Percentiles rank a stretch among this genome's conserved stretches.
Conservation (phyloP, 345 rosid genomes). For the Populus ilicifolia region DNA sequence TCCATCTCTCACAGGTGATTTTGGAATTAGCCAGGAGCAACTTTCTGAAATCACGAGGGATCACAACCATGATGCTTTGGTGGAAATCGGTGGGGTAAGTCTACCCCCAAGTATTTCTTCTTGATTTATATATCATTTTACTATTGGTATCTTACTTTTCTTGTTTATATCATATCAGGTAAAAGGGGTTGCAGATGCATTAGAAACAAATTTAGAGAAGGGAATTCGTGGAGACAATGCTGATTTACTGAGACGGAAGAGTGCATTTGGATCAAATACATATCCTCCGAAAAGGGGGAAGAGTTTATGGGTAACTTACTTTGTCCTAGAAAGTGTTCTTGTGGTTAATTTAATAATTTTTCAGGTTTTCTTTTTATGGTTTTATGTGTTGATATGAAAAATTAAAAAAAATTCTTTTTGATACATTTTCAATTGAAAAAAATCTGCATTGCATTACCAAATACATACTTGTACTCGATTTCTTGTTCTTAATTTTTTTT, state of each 20-base stretch:
- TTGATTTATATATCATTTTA: background rate
- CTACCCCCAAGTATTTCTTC: background rate
- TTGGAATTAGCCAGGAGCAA: slow-evolving; percentile 59
- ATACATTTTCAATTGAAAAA: too few relatives aligned
- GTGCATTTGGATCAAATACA: slow-evolving; percentile 83
- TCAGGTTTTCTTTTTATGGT: too few relatives aligned
- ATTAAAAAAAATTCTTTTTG: too few relatives aligned
- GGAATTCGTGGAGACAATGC: slow-evolving; percentile 69
- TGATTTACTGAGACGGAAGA: slow-evolving; percentile 63
- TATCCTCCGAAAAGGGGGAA: slow-evolving; percentile 88
- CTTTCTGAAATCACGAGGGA: slow-evolving; percentile 75
- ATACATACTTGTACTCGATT: too few relatives aligned
- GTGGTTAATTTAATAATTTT: too few relatives aligned
- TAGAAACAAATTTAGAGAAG: slow-evolving; percentile 55
- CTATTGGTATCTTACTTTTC: background rate
- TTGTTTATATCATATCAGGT: slow-evolving; percentile 40
- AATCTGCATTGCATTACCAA: too few relatives aligned
- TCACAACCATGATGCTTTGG: slow-evolving; percentile 52
- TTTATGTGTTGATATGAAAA: too few relatives aligned
- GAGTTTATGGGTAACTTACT: slow-evolving; percentile 60
- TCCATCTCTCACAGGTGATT: slow-evolving; percentile 49
- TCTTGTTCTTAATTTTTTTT: background rate
- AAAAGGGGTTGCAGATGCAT: slow-evolving; percentile 57
- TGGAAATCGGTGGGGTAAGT: slow-evolving; percentile 73
- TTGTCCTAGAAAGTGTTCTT: background rate